Conservation (phyloP, 495 filamentous ascomycete species). For the Immersiella caudata region DNA sequence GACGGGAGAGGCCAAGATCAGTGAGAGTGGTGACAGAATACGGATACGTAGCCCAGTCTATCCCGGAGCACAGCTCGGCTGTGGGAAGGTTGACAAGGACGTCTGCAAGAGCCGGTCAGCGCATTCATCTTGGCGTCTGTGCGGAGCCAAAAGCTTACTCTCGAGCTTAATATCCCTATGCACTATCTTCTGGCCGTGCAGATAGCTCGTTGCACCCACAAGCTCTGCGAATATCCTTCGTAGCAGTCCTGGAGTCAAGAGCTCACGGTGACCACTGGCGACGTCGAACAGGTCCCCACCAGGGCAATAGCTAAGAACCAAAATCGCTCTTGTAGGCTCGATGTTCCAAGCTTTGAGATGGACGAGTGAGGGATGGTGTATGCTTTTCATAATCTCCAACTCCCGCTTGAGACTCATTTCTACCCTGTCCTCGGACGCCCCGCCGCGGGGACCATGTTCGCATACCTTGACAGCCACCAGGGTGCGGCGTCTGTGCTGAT, state of each 20-base stretch:
- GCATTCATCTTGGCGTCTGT: not conserved
- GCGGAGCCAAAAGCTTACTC: slow-evolving; percentile 60
- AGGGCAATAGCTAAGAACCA: slow-evolving; percentile 89
- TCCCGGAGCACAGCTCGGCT: slow-evolving; percentile 45
- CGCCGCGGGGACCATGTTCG: slow-evolving; percentile 89
- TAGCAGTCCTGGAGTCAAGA: slow-evolving; percentile 69
- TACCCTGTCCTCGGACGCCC: slow-evolving; percentile 82
- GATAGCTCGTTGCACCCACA: slow-evolving; percentile 79
- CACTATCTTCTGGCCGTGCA: slow-evolving; percentile 84
- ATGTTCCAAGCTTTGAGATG: slow-evolving; percentile 86
- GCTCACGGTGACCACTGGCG: slow-evolving; percentile 66
- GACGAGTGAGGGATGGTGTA: slow-evolving; percentile 87
- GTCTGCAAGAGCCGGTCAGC: slow-evolving; percentile 58
- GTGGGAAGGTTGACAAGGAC: slow-evolving; percentile 83
- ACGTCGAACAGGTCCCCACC: slow-evolving; percentile 96
- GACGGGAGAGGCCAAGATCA: slow-evolving; percentile 87
- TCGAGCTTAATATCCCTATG: slow-evolving; percentile 98
- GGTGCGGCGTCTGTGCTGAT: slow-evolving; percentile 42
- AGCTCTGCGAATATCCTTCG: slow-evolving; percentile 89
- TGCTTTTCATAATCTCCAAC: slow-evolving; percentile 83
- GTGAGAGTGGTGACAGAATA: slow-evolving; percentile 84
- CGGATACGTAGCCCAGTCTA: slow-evolving; percentile 71
- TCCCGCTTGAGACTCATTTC: slow-evolving; percentile 93
- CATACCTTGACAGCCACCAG: slow-evolving; percentile 95
- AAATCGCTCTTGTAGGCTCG: slow-evolving; percentile 74